Conservation (phyloP, 169 alveolate species). For the Plasmodium knowlesi region DNA sequence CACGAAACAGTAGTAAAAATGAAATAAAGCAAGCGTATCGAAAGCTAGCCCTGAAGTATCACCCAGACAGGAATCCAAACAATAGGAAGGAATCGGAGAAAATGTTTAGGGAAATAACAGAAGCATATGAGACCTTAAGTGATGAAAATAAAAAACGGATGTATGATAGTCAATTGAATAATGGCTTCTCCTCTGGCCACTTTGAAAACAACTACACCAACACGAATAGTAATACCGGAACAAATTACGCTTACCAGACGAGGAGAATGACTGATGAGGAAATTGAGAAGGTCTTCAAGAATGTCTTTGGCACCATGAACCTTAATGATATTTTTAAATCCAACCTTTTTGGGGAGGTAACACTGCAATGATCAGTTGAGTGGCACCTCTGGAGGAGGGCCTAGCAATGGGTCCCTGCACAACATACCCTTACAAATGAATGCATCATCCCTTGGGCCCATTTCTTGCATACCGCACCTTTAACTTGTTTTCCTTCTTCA, state of each 20-base stretch:
- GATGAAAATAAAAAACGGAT: constrained; percentile 95
- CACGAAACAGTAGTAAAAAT: constrained; percentile 82
- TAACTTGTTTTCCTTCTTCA: neutral
- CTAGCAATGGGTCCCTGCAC: no score
- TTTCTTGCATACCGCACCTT: neutral
- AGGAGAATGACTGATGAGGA: constrained; percentile 71
- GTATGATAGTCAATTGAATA: constrained; percentile 86
- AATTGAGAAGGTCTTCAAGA: constrained; percentile 66
- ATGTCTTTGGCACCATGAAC: constrained; percentile 69
- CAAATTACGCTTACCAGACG: constrained; percentile 34
- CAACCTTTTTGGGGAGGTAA: constrained; percentile 58
- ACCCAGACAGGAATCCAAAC: constrained; percentile 97
- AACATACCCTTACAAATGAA: neutral
- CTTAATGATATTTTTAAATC: constrained; percentile 47
- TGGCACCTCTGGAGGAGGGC: neutral
- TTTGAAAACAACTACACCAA: neutral
- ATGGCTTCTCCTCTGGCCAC: constrained; percentile 39
- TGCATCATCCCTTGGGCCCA: neutral
- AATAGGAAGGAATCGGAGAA: constrained; percentile 87
- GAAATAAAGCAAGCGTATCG: constrained; percentile 95
- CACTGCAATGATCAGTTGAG: neutral
- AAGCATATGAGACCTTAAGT: constrained; percentile 95
- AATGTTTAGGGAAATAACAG: constrained; percentile 92
- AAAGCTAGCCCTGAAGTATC: constrained; percentile 92
- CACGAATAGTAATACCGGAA: neutral